Conservation (phyloP, 2,329 filamentous ascomycete species). For the Daldinia eschscholtzii region DNA sequence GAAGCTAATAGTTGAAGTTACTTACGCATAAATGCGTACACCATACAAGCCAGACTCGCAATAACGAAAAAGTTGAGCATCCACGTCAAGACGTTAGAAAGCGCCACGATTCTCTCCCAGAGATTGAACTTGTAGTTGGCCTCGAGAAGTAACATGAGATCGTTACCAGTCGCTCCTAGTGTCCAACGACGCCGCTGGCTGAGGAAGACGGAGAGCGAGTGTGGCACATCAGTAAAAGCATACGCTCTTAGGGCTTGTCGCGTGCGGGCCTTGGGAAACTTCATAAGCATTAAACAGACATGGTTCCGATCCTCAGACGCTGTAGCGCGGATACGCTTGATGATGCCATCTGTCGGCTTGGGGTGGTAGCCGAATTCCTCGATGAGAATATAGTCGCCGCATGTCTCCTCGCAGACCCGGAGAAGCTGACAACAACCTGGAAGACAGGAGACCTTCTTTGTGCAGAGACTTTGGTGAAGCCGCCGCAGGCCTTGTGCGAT, state of each 20-base stretch:
- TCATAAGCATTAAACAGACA: constrained; percentile 62
- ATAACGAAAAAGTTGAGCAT: constrained; percentile 61
- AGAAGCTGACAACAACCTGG: constrained; percentile 65
- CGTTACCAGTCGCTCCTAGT: constrained; percentile 62
- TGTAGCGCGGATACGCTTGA: constrained; percentile 62
- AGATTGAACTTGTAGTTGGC: constrained; percentile 59
- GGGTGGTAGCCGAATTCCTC: constrained; percentile 63
- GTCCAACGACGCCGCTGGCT: constrained; percentile 64
- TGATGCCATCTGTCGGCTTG: constrained; percentile 62
- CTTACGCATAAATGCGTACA: constrained; percentile 43
- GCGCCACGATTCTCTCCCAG: constrained; percentile 60
- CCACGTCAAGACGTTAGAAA: constrained; percentile 62
- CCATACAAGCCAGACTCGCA: constrained; percentile 45
- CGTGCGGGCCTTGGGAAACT: constrained; percentile 59
- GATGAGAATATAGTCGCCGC: constrained; percentile 60
- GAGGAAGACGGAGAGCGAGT: constrained; percentile 61
- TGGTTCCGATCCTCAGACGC: constrained; percentile 65
- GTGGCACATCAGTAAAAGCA: constrained; percentile 62
- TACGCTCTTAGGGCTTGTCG: constrained; percentile 62
- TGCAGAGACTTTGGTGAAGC: constrained; percentile 63
- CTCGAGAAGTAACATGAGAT: constrained; percentile 62
- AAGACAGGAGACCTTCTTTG: constrained; percentile 63
- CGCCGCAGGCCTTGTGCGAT: constrained; percentile 62
- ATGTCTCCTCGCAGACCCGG: constrained; percentile 63
- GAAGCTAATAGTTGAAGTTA: background rate